Evolutionary conservation across 2,329 filamentous ascomycete genomes (phyloP), one percentile per base, ranked within the genome.

Genomic region (Lasiodiplodia citricola): DNA sequence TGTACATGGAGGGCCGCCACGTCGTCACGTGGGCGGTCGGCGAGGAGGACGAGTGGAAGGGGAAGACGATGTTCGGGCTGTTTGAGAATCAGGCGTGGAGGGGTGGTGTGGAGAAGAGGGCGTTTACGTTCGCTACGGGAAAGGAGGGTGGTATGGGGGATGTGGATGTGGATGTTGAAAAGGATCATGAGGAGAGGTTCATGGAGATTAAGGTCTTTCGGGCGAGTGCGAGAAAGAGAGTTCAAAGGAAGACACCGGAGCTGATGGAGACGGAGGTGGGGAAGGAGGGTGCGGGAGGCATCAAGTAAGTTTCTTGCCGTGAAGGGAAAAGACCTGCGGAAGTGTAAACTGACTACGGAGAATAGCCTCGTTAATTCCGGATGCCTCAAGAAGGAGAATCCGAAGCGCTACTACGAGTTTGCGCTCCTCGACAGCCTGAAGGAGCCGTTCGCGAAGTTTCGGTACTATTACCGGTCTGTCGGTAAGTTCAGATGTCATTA

Each of bases 351-450:
- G 60, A 68, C 41, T 6, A 8, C 37, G 25, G 11, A n/a, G 31
- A 37, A 16, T 58, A 82, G 80, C 21, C 74, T 83, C 8, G 70
- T 78, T 35, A 77, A 75, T 63, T 80, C 76, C 50, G 81, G 82
- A 4, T 72, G 74, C 25, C 74, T 81, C 10, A 78, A 79, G 62
- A 70, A 73, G 41, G 75, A 80, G 41, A 78, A 83, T 13, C 82
- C 81, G 10, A 80, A 79, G 70, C 76, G 79, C 3, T 83, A 80
- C 73, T 86, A 86, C 74, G 81, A 79, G 64, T 86, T 85, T 65
- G 81, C 83, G 1, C 78, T 87, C 21, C 74, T 85, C 23, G 84
- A 87, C 73, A 79, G 83, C 1, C 65, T 81, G 7, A 82, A 86
- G 70, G 73, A 79, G 71, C 85, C 85, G 2, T 85, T 83, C 69